Evolutionary conservation across 2,329 filamentous ascomycete species (phyloP).

Genomic region (Cryphonectria japonica): DNA sequence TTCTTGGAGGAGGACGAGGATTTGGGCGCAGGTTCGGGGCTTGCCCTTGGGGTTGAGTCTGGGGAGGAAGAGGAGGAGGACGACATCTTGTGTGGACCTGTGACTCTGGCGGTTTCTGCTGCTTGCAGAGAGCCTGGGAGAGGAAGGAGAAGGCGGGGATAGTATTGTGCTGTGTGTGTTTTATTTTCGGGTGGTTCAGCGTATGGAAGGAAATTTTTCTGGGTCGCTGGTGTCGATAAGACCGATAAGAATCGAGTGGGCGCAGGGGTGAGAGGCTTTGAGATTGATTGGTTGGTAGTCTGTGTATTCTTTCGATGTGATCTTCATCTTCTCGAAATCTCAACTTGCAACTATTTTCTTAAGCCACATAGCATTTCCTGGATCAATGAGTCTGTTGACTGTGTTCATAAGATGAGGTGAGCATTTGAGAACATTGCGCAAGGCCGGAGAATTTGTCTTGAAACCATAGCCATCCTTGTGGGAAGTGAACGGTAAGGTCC

Average conservation of each 20-base stretch:
- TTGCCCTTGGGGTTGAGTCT: slow-evolving; percentile 13
- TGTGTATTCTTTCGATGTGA: neutral
- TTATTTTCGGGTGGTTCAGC: neutral
- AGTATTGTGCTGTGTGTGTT: neutral
- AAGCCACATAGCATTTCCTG: neutral
- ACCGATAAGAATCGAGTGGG: neutral
- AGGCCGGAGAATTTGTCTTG: neutral
- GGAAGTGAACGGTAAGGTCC: neutral
- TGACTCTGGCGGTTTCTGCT: neutral
- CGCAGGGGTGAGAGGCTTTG: neutral
- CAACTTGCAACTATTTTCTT: neutral
- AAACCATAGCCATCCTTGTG: neutral
- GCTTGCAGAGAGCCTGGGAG: neutral
- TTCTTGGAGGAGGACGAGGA: slow-evolving; percentile 59
- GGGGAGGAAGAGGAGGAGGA: neutral
- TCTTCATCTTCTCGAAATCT: neutral
- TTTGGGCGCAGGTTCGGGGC: slow-evolving; percentile 14
- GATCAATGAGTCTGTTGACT: neutral
- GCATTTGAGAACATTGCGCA: neutral
- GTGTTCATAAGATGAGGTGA: neutral
- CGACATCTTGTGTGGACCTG: slow-evolving; percentile 1
- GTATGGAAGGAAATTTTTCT: slow-evolving; percentile 12
- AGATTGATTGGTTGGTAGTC: neutral
- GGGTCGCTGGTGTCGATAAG: slow-evolving; percentile 10
- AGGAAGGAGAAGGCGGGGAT: neutral